These are phyloP conservation scores for Circinella minor DNA, from an alignment of 371 early-diverging fungal genomes.

Conservation along the genomic window DNA sequence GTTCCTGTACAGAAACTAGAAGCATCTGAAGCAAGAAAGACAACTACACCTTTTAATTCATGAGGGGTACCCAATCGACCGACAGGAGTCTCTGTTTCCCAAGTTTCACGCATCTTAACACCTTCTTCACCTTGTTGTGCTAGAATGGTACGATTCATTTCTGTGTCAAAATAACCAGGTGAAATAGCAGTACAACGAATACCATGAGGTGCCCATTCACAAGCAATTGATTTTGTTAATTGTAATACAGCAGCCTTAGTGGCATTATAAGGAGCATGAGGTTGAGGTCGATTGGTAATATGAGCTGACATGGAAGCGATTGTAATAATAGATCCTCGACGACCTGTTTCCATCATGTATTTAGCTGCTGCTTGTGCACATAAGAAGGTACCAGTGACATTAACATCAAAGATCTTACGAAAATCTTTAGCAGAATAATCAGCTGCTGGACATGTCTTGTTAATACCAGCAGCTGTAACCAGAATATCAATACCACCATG, in stretches of 20 bases:
- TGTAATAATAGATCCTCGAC: conserved; percentile 22
- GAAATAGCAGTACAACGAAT: conserved; percentile 47
- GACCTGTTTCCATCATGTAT: conserved; percentile 31
- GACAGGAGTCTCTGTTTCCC: conserved; percentile 41
- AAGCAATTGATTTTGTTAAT: conserved; percentile 46
- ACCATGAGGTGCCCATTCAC: conserved; percentile 49
- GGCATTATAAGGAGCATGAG: conserved; percentile 49
- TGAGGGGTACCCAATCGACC: conserved; percentile 43
- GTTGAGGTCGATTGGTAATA: conserved; percentile 44
- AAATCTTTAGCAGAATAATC: conserved; percentile 32
- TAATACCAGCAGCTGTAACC: conserved; percentile 34
- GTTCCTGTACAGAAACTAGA: conserved; percentile 43
- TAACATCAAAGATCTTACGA: conserved; percentile 37
- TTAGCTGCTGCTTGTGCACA: conserved; percentile 44
- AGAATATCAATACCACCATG: conserved; percentile 35
- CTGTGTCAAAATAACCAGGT: conserved; percentile 50
- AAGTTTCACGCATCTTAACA: conserved; percentile 27
- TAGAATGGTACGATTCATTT: conserved; percentile 36
- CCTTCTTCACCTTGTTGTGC: conserved; percentile 43
- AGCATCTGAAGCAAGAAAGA: conserved; percentile 43
- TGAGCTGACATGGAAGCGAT: conserved; percentile 28
- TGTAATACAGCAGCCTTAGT: conserved; percentile 51
- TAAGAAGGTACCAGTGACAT: conserved; percentile 37
- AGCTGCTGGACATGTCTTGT: conserved; percentile 27
- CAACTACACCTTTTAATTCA: conserved; percentile 43